Percentiles rank a stretch among this genome's conserved stretches.
Conservation (phyloP, 208 protist species). For the Leptomonas pyrrhocoris region DNA sequence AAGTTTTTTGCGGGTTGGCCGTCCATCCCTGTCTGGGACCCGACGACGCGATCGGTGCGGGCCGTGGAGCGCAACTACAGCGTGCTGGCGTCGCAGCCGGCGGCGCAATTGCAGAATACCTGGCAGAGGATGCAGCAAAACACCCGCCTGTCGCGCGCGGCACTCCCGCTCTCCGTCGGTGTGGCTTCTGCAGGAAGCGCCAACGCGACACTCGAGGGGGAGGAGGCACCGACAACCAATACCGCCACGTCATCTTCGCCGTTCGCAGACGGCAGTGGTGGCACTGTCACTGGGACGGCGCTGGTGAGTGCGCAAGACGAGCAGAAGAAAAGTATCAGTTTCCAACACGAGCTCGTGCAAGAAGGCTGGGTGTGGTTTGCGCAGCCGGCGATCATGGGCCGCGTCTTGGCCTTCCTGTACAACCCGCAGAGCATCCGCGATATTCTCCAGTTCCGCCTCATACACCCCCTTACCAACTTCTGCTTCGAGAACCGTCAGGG, state of each 20-base stretch:
- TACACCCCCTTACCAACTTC: slow-evolving; percentile 53
- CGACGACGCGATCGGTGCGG: slow-evolving; percentile 40
- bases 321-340: background rate
- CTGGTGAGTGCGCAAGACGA: background rate
- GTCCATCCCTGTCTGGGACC: slow-evolving; percentile 69
- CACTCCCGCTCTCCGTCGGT: slow-evolving; percentile 2
- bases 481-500: slow-evolving; percentile 66
- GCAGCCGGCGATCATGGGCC: slow-evolving; percentile 29
- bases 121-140: slow-evolving; percentile 13
- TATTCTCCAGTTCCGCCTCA: slow-evolving; percentile 55
- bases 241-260: background rate
- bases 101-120: slow-evolving; percentile 10
- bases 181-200: background rate
- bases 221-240: background rate
- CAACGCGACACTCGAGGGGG: background rate
- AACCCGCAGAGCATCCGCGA: slow-evolving; percentile 31
- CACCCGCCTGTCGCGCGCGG: background rate
- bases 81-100: slow-evolving; percentile 30
- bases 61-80: slow-evolving; percentile 59
- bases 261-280: background rate
- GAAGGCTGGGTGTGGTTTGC: slow-evolving; percentile 45
- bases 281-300: background rate
- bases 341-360: slow-evolving; percentile 17
- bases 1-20: slow-evolving; percentile 82
- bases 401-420: slow-evolving; percentile 49